Evolutionary conservation across 352 stramenopile species (phyloP), one percentile per base, ranked within the genome.

Genomic region (Phytophthora gonapodyides): DNA sequence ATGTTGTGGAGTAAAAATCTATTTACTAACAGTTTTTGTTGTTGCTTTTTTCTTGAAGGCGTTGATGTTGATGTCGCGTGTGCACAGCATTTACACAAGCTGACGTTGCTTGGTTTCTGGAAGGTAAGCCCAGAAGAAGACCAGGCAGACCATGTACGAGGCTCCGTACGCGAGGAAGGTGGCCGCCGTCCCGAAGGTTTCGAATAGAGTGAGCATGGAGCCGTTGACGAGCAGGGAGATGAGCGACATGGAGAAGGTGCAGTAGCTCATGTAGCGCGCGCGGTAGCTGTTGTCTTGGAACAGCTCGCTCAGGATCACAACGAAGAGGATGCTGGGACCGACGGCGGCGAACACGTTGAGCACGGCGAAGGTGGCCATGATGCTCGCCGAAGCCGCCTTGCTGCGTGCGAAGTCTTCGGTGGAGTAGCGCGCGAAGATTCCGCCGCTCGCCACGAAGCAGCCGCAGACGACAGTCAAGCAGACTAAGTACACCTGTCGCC

Each of bases 251-350:
- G 84, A 67, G 62, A 95, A 95, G 37, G 86, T 95, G 61, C 86
- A 95, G 72, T 92, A 93, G 76, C 86, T 93, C 84, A 93, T 95
- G 78, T 91, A 93, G 17, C 73, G 67, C 24, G 86, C 86, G 16
- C 86, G 86, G 58, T 93, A 89, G 65, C 73, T 89, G 58, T 74
- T 87, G 73, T 92, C 79, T 44, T 87, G 80, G 57, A 95, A 95
- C 33, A 95, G 71, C 58, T 95, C 86, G 40, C 79, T 92, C 21
- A 95, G 69, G 61, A 95, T 93, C 2, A 95, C 81, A 40, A 95
- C 78, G 27, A 95, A 95, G 13, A 93, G 73, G 49, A 91, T 82
- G 57, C 81, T 91, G 33, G 86, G 82, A 2, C 86, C 86, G 27
- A 92, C 75, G 4, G 84, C 82, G 19, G 83, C 76, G 42, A 89